Evolutionary conservation across 345 rosid genomes (phyloP).

Genomic region (Eucalyptus rudis): DNA sequence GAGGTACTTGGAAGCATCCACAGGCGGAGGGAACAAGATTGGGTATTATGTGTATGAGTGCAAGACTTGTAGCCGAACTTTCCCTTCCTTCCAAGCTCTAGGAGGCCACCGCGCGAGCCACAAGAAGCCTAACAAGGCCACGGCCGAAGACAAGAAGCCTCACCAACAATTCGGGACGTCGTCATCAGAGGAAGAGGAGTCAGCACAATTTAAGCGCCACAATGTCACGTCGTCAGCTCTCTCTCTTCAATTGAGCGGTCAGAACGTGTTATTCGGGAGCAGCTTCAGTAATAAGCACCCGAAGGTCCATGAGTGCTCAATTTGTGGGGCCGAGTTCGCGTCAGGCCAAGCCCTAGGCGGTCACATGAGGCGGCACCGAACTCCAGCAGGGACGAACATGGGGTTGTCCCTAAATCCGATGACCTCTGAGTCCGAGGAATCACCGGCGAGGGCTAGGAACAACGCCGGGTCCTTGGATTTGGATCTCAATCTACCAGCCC

Average conservation of each 20-base stretch:
- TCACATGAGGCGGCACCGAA: constrained; percentile 94
- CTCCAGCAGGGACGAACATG: constrained; percentile 5
- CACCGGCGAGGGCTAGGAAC: constrained; percentile 11
- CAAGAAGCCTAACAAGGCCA: constrained; percentile 53
- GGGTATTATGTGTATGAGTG: constrained; percentile 90
- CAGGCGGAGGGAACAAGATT: constrained; percentile 32
- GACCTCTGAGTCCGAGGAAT: constrained; percentile 20
- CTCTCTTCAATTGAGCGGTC: constrained; percentile 48
- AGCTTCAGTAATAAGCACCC: not conserved
- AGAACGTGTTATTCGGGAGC: not conserved
- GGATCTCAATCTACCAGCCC: constrained; percentile 97
- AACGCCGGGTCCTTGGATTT: constrained; percentile 34
- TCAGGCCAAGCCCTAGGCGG: constrained; percentile 98
- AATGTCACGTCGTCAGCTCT: constrained; percentile 21
- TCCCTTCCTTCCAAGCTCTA: constrained; percentile 92
- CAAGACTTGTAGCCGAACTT: constrained; percentile 77
- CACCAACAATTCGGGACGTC: not conserved
- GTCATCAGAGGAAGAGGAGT: constrained; percentile 9
- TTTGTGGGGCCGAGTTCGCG: constrained; percentile 81
- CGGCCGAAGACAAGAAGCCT: constrained; percentile 8
- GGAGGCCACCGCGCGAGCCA: constrained; percentile 99
- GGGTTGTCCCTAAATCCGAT: constrained; percentile 35
- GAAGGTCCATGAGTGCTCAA: constrained; percentile 80
- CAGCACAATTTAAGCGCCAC: not conserved
- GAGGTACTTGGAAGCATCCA: constrained; percentile 49